A percentile compares a stretch with the other conserved stretches of the same genome.
These are phyloP conservation scores for Volutella citrinella DNA, from an alignment of 2,329 filamentous ascomycete species.

Conservation along the genomic window DNA sequence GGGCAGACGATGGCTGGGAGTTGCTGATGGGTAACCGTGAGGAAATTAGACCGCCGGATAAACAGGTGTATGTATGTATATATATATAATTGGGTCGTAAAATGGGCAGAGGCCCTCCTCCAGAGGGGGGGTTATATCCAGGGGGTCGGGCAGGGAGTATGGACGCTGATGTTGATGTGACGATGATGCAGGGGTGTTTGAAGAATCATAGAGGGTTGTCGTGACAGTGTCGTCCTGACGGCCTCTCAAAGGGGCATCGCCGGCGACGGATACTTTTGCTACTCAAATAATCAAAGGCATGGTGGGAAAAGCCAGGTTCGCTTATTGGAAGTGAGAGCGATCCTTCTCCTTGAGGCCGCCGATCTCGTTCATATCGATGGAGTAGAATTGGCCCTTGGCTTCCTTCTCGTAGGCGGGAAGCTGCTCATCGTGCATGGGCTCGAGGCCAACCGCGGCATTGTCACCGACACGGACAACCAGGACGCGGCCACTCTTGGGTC, in stretches of 20 bases:
- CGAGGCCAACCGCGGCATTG: slow-evolving; percentile 77
- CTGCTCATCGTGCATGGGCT: slow-evolving; percentile 76
- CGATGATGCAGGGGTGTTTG: too few relatives aligned
- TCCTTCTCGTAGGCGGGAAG: slow-evolving; percentile 88
- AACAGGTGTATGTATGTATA: too few relatives aligned
- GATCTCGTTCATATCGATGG: slow-evolving; percentile 90
- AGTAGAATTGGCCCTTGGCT: slow-evolving; percentile 78
- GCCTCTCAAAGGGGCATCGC: slow-evolving; percentile 22
- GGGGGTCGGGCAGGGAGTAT: too few relatives aligned
- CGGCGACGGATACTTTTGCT: slow-evolving; percentile 22
- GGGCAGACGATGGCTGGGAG: too few relatives aligned
- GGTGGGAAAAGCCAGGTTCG: slow-evolving; percentile 9
- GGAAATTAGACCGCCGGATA: slow-evolving; percentile 28
- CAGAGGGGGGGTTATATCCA: too few relatives aligned
- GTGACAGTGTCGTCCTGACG: slow-evolving; percentile 24
- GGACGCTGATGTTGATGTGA: too few relatives aligned
- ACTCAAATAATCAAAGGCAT: slow-evolving; percentile 13
- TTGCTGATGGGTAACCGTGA: slow-evolving; percentile 24
- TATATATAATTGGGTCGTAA: slow-evolving; percentile 29
- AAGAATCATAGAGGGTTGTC: slow-evolving; percentile 22
- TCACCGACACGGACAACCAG: slow-evolving; percentile 91
- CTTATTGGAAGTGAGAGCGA: slow-evolving; percentile 36
- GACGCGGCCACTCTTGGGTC: slow-evolving; percentile 78
- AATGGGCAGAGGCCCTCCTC: slow-evolving; percentile 16
- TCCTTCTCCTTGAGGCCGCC: slow-evolving; percentile 93